These are phyloP conservation scores for Lunasporangiospora selenospora DNA, from an alignment of 192 early-diverging fungal genomes.

Conservation along the genomic window DNA sequence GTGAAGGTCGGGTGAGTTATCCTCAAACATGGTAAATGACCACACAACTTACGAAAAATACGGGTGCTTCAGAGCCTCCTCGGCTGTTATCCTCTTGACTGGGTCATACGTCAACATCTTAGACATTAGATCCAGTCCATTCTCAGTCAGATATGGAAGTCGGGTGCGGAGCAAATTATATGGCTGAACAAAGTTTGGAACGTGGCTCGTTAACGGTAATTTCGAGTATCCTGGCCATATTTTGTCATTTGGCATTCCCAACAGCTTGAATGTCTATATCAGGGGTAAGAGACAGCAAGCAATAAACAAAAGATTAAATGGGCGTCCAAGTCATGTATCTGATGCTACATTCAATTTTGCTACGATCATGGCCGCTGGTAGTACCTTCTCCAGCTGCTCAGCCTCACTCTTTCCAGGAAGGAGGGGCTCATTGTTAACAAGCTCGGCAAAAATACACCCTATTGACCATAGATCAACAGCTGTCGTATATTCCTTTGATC, in stretches of 20 bases:
- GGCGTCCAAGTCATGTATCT: too few relatives aligned
- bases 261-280: constrained; percentile 79
- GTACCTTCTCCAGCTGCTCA: constrained; percentile 75
- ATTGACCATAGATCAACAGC: constrained; percentile 91
- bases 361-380: too few relatives aligned
- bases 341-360: too few relatives aligned
- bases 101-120: constrained; percentile 88
- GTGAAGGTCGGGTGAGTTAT: too few relatives aligned
- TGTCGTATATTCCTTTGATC: constrained; percentile 64
- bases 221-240: constrained; percentile 76
- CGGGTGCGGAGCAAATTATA: constrained; percentile 58
- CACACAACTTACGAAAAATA: constrained; percentile 72
- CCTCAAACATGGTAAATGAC: not conserved
- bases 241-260: constrained; percentile 86
- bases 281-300: too few relatives aligned
- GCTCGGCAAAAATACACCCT: constrained; percentile 97
- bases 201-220: constrained; percentile 73
- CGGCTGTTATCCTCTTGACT: constrained; percentile 83
- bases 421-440: constrained; percentile 85
- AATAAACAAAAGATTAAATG: too few relatives aligned
- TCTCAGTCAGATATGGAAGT: constrained; percentile 70
- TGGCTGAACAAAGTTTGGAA: constrained; percentile 75
- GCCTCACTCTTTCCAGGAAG: constrained; percentile 82
- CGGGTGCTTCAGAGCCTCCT: constrained; percentile 89
- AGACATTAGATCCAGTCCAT: constrained; percentile 80